phyloP scores from a whole-genome alignment of 805 yeast genomes.

The Yamadazyma takamatsuzukensis region DNA sequence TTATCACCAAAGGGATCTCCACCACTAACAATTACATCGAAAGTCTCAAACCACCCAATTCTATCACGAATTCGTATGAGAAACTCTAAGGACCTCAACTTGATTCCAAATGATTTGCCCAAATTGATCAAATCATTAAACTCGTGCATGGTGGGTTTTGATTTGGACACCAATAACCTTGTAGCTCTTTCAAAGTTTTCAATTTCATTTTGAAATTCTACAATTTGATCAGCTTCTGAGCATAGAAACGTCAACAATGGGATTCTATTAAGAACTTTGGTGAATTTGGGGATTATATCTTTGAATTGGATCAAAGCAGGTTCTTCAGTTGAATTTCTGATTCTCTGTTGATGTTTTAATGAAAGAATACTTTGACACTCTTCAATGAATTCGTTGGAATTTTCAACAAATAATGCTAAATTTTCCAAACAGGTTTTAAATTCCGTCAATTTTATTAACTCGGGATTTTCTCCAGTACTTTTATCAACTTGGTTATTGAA shows the following conservation, averaged over 20 bases:
- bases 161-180: constrained; percentile 31
- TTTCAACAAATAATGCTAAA: constrained; percentile 40
- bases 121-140: constrained; percentile 50
- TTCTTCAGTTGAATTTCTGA: constrained; percentile 26
- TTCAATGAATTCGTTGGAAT: constrained; percentile 50
- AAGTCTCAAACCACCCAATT: constrained; percentile 30
- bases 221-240: constrained; percentile 58
- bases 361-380: constrained; percentile 52
- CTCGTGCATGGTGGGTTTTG: constrained; percentile 38
- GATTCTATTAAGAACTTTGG: constrained; percentile 41
- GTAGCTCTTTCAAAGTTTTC: constrained; percentile 49
- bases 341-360: constrained; percentile 49
- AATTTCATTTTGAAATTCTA: constrained; percentile 51
- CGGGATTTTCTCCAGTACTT: constrained; percentile 1
- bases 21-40: constrained; percentile 31
- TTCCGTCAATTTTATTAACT: constrained; percentile 1
- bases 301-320: constrained; percentile 4
- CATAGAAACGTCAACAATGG: constrained; percentile 49
- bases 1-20: constrained; percentile 38
- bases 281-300: constrained; percentile 19
- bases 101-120: constrained; percentile 60
- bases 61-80: constrained; percentile 33
- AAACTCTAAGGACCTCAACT: constrained; percentile 43
- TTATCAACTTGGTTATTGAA: constrained; percentile 1
- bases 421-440: constrained; percentile 15